Evolutionary conservation across 345 rosid genomes (phyloP).

Genomic region (Nasturtium officinale): DNA sequence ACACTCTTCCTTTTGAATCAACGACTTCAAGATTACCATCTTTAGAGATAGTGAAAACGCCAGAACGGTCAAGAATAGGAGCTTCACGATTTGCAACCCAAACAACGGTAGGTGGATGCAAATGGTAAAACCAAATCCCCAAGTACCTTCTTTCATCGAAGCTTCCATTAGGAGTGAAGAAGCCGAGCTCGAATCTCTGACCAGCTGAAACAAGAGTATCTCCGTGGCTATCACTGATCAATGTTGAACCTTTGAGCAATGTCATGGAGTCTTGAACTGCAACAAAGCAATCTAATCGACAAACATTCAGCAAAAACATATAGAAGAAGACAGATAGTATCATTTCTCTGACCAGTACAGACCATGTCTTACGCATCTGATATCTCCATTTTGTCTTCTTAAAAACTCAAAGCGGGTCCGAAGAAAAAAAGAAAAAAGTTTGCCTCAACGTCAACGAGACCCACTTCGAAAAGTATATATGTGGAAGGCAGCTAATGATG

Average conservation of each 20-base stretch:
- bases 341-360: conserved; percentile 42
- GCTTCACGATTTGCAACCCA: conserved; percentile 56
- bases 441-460: conserved; percentile 37
- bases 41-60: conserved; percentile 21
- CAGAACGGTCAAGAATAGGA: conserved; percentile 30
- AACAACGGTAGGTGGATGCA: conserved; percentile 39
- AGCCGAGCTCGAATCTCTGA: conserved; percentile 48
- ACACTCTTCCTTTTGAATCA: conserved; percentile 38
- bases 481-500: conserved; percentile 41
- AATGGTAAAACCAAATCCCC: conserved; percentile 51
- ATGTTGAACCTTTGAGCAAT: conserved; percentile 31
- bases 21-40: conserved; percentile 45
- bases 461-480: conserved; percentile 22
- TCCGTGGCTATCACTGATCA: conserved; percentile 42
- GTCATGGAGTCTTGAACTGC: conserved; percentile 42
- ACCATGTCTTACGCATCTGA: conserved; percentile 28
- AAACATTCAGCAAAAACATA: conserved; percentile 34
- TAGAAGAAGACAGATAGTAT: conserved; percentile 33
- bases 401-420: neutral
- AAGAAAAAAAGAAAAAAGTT: neutral
- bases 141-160: conserved; percentile 42
- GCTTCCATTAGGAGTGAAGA: conserved; percentile 54
- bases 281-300: conserved; percentile 41
- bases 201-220: conserved; percentile 47
- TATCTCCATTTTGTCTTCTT: conserved; percentile 14